Conservation (phyloP, 1,284 basidiomycete genomes). For the Anthracocystis walkeri region DNA sequence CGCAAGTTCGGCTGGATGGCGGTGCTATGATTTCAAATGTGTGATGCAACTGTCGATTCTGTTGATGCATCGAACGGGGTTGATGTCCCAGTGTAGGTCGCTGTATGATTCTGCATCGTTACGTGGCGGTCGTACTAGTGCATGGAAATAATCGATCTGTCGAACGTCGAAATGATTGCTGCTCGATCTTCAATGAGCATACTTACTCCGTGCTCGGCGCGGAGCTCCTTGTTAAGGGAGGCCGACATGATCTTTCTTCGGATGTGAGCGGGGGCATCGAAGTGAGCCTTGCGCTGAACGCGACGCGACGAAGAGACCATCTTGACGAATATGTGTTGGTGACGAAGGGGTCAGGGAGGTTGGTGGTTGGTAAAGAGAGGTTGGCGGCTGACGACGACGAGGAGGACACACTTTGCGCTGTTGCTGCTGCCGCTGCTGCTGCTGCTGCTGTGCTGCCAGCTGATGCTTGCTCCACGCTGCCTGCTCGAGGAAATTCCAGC, state of each 20-base stretch:
- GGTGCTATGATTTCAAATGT: not conserved
- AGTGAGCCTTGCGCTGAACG: constrained; percentile 66
- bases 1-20: not conserved
- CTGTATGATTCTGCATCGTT: not conserved
- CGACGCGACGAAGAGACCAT: constrained; percentile 66
- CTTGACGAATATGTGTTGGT: constrained; percentile 47
- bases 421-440: not conserved
- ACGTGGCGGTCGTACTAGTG: no score
- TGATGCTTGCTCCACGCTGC: constrained; percentile 3
- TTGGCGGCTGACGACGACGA: constrained; percentile 8
- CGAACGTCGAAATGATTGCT: constrained; percentile 12
- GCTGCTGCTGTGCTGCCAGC: not conserved
- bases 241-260: constrained; percentile 99
- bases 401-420: not conserved
- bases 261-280: constrained; percentile 71
- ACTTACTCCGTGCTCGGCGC: constrained; percentile 89
- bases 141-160: not conserved
- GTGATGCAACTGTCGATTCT: not conserved
- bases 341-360: constrained; percentile 14
- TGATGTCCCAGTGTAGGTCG: not conserved
- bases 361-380: constrained; percentile 23
- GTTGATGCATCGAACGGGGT: not conserved
- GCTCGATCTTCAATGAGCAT: constrained; percentile 9
- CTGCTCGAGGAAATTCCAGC: not conserved
- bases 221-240: constrained; percentile 93